Evolutionary conservation across 1,284 basidiomycete genomes (phyloP), one percentile per base, ranked within the genome.

Genomic region (Papiliotrema laurentii): DNA sequence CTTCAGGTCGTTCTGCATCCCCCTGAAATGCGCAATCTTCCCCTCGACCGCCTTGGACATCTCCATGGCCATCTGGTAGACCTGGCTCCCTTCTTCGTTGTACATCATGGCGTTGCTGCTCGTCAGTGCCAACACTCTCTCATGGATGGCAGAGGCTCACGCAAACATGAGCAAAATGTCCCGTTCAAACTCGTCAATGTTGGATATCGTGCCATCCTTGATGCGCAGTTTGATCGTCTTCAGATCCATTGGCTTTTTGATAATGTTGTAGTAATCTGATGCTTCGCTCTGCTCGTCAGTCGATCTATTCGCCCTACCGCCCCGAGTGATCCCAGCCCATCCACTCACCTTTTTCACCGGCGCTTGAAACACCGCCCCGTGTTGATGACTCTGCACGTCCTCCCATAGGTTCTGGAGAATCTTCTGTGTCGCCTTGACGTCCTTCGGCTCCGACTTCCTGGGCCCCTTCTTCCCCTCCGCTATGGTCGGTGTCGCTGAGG

Each of bases 111-210:
- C 89, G 65, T 97, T 97, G 19, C 70, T 71, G 42, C 16, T 2
- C n/a, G 34, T 51, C 42, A 33, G 22, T 16, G 21, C 19, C 13
- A 2, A 7, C n/a, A 9, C 6, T 9, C 13, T 19, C n/a, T n/a
- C n/a, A n/a, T n/a, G n/a, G n/a, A n/a, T n/a, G n/a, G n/a, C n/a
- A n/a, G n/a, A n/a, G n/a, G 63, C 68, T 61, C 50, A 72, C 30
- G 90, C 88, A 71, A 94, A 93, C 85, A 97, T 90, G 51, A 96
- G 77, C 63, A 83, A 86, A 6, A 94, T 82, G 61, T 96, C 92
- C 53, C 89, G 78, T 69, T 91, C 86, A 64, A 87, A 92, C 68
- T 96, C 90, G 34, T 84, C 78, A 2, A 87, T 86, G 54, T 81
- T 89, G 4, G 79, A 76, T 41, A 94, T 88, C 2, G 80, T 61